Base-by-base conservation (phyloP, 441 rosid genomes). In the Populus trichocarpa region DNA sequence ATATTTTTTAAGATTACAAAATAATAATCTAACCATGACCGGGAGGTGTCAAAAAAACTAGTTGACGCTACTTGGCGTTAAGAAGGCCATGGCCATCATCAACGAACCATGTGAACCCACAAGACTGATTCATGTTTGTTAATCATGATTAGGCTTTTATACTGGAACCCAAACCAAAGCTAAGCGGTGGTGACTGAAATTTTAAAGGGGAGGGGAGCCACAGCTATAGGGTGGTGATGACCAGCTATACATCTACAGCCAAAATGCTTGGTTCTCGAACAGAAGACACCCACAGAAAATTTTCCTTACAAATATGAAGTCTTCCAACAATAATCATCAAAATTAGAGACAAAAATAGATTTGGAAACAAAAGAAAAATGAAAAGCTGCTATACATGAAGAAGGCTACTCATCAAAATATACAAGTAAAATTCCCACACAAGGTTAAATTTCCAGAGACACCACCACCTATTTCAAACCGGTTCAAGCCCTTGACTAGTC, bases 371-470 rank as follows among this genome's bases (percentile, higher is more conserved):
- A 75, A 53, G 42, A 11, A 65, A 68, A 65, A 42, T 23, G 20
- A 16, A 81, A 22, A 63, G 38, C 42, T 78, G 83, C 89, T 88
- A 84, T 88, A 89, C 92, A 89, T 46, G 76, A 70, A 79, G 70
- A 63, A 72, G 68, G 68, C 72, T 78, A 72, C 85, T 82, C 68
- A 71, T 69, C 50, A 74, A 79, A 77, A 89, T 89, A 83, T 84
- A 89, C 89, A 86, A 8, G 86, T 75, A 81, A 81, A 80, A 64
- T 80, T 53, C 79, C 85, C 83, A 84, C 69, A 68, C 78, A 36
- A 50, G 33, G 73, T 64, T 75, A 38, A 46, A 71, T 85, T 71
- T 75, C 80, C 75, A 74, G 77, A 80, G 36, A 61, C 84, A 81
- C 14, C 14, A 61, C 66, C 66, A 61, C 82, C 77, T 73, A 79